Evolutionary conservation across 2,329 filamentous ascomycete genomes (phyloP), one percentile per base, ranked within the genome.

Genomic region (Geoglossum cookeanum): DNA sequence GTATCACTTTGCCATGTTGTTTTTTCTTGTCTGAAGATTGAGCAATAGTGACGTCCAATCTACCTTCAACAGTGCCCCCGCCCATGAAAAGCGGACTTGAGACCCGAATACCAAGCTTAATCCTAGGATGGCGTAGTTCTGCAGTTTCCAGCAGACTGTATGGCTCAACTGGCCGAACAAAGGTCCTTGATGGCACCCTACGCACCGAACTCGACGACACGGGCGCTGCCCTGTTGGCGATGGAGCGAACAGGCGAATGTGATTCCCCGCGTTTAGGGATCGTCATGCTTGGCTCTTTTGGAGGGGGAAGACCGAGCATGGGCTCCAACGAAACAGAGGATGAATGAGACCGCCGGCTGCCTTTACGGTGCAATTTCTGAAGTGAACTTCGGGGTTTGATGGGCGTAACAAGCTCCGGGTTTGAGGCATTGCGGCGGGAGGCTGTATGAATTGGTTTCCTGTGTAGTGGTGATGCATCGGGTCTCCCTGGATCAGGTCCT

Each of bases 61-160:
- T 69, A 22, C 76, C 76, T 66, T 78, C 75, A 13, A 78, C 69
- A 9, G 72, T 76, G 7, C 75, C 74, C 32, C 76, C 76, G 17
- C 76, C 76, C n/a, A 78, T 74, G 59, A 76, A 78, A 7, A 78
- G 64, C 3, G 75, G 70, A 17, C 75, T 73, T 33, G 71, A 72
- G 29, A 76, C 66, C 55, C 74, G 73, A n/a, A 78, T 62, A 15
- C 73, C 74, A 6, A 76, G 66, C 42, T 71, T 68, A 2, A 78
- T 66, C 44, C 75, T 69, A 35, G 74, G 71, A 65, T 78, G 74
- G 51, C 70, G 70, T 61, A 72, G 69, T 11, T 67, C 70, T 17
- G 75, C 74, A 60, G 70, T 72, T 30, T 77, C 74, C 17, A 78
- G 62, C 30, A 78, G 68, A 53, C 78, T 75, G 42, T 68, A 68